Base-by-base conservation (phyloP, 352 stramenopile species). In the Sclerospora graminicola region DNA sequence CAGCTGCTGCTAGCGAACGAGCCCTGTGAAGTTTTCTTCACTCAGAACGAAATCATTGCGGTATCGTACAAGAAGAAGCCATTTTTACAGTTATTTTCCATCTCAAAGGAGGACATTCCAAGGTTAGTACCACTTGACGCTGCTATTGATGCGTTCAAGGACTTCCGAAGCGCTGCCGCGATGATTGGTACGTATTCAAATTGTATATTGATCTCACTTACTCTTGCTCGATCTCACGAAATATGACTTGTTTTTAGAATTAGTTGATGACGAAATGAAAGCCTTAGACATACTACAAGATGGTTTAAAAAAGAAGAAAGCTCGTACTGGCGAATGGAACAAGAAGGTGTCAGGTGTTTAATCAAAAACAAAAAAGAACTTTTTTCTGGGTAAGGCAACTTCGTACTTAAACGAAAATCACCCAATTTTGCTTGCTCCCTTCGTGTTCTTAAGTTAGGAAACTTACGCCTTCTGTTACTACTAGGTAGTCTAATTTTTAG, bases 251-350 rank as follows among this genome's bases (percentile, higher is more conserved):
- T 31, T 29, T 16, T 43, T n/a, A 84, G 74, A 75, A 33, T 48
- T 87, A 47, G 39, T 55, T 4, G 62, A 64, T 21, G 65, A 62
- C 7, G 61, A 73, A 30, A 66, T 72, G 9, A 61, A 81, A 7
- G 48, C 62, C 9, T 45, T 69, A 13, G 71, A 89, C 20, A 63
- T 73, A 27, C 64, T 83, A 6, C 72, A 89, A 27, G 72, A 69
- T 26, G 74, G 72, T 9, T 44, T 86, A 34, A 76, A 82, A 55
- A 90, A 90, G 72, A 90, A 90, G 51, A 90, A 88, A 41, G 65
- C 84, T 48, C 62, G 72, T 53, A 72, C 56, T 5, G 61, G 42
- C 43, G 54, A 69, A 45, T 67, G 61, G 61, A 71, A 71, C 49
- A 67, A 63, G 41, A 66, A 52, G 38, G 32, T 62, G 14, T 40